Evolutionary conservation across 192 early-diverging fungal species (phyloP).

Genomic region (Entrophospora sp.): DNA sequence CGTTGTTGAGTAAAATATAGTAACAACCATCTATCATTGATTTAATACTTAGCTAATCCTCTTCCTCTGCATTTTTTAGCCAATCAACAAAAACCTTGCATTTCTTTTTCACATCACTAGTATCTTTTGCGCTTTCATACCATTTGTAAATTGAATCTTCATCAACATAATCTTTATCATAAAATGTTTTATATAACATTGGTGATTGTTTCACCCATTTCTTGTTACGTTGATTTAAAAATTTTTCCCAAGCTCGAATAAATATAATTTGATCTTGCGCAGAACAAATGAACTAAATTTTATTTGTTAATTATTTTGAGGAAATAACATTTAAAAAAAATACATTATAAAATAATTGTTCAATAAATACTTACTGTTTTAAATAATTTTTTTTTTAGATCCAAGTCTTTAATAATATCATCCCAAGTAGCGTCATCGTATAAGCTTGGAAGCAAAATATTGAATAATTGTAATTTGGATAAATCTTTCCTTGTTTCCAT

Average conservation of each 20-base stretch:
- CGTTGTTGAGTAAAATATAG: no score
- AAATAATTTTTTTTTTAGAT: conserved; percentile 34
- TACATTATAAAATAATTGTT: background rate
- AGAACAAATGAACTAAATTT: conserved; percentile 45
- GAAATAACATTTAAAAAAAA: background rate
- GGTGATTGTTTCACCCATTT: conserved; percentile 46
- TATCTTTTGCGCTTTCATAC: conserved; percentile 41
- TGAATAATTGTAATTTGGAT: no score
- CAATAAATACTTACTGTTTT: conserved; percentile 23
- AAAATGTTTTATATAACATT: conserved; percentile 56
- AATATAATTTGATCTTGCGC: conserved; percentile 44
- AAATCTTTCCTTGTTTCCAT: conserved; percentile 75
- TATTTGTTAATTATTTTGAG: background rate
- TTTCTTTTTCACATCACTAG: conserved; percentile 52
- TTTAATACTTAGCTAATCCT: no score
- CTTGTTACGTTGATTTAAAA: conserved; percentile 33
- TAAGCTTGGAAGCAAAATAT: conserved; percentile 53
- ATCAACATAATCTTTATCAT: conserved; percentile 67
- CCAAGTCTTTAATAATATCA: conserved; percentile 26
- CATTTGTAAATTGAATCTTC: conserved; percentile 68
- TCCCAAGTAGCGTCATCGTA: conserved; percentile 40
- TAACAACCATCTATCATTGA: no score
- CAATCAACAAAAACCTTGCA: conserved; percentile 62
- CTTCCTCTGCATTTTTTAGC: conserved; percentile 75
- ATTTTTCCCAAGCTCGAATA: conserved; percentile 50